Percentiles rank a stretch among this genome's conserved stretches.
phyloP scores from a whole-genome alignment of 192 early-diverging fungal genomes.

The Coemansia sp. region DNA sequence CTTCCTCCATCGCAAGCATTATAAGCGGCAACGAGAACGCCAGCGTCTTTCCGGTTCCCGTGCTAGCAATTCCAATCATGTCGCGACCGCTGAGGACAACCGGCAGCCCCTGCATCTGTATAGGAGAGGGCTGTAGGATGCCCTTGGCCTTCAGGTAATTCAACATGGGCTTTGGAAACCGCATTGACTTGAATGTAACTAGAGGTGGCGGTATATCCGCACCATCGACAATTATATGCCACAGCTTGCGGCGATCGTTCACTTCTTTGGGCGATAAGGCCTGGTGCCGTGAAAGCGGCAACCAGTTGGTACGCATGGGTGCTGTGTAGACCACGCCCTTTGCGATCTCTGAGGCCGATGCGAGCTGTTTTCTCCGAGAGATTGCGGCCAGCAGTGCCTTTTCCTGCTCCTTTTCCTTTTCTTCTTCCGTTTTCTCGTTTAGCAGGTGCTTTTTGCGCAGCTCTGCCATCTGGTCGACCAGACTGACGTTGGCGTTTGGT shows the following conservation, averaged over 20 bases:
- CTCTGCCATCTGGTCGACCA: conserved; percentile 85
- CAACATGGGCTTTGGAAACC: conserved; percentile 75
- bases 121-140: conserved; percentile 89
- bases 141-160: conserved; percentile 76
- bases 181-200: conserved; percentile 81
- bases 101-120: conserved; percentile 96
- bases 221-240: conserved; percentile 88
- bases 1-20: conserved; percentile 92
- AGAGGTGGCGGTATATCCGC: conserved; percentile 83
- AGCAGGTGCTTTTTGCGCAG: conserved; percentile 63
- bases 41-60: conserved; percentile 96
- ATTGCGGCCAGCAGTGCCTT: conserved; percentile 79
- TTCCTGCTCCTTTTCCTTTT: conserved; percentile 83
- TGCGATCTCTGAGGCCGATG: conserved; percentile 83
- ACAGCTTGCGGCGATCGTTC: conserved; percentile 70
- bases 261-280: conserved; percentile 55
- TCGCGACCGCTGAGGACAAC: conserved; percentile 86
- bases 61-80: conserved; percentile 98
- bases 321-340: conserved; percentile 84
- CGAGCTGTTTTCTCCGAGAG: conserved; percentile 72
- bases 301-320: conserved; percentile 84
- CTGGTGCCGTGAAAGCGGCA: conserved; percentile 70
- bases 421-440: conserved; percentile 70
- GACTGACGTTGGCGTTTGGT: conserved; percentile 63
- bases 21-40: conserved; percentile 93